These are phyloP conservation scores for Tricholoma sp. DNA, from an alignment of 768 basidiomycete species.

Conservation along the genomic window DNA sequence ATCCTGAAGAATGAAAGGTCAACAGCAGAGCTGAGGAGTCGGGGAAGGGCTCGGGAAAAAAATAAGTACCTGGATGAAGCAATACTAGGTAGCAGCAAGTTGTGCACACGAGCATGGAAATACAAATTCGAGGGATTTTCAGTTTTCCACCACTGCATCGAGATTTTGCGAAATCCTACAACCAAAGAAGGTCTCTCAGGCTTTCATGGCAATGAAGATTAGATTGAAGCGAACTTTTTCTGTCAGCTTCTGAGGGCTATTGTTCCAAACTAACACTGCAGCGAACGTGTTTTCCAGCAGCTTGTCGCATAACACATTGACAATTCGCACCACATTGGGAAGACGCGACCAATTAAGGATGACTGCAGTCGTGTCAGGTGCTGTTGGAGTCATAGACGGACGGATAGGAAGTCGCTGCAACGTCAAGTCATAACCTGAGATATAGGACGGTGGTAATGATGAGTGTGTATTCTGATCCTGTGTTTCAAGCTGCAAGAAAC, in stretches of 20 bases:
- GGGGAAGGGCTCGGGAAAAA: too few species aligned
- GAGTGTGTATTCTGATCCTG: background rate
- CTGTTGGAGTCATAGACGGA: background rate
- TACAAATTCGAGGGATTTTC: slow-evolving; percentile 48
- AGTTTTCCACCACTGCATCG: slow-evolving; percentile 41
- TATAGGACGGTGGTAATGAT: background rate
- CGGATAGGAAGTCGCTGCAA: background rate
- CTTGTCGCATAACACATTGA: slow-evolving; percentile 43
- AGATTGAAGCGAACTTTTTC: slow-evolving; percentile 32
- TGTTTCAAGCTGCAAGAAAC: background rate
- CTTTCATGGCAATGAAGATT: background rate
- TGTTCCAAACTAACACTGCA: slow-evolving; percentile 59
- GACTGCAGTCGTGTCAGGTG: slow-evolving; percentile 46
- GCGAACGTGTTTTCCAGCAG: slow-evolving; percentile 41
- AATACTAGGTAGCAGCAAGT: slow-evolving; percentile 45
- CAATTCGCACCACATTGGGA: slow-evolving; percentile 53
- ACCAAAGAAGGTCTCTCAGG: too few species aligned
- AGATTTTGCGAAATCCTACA: slow-evolving; percentile 37
- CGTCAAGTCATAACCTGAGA: background rate
- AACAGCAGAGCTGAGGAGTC: background rate
- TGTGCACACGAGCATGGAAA: slow-evolving; percentile 59
- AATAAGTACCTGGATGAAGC: slow-evolving; percentile 55
- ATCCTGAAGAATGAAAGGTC: slow-evolving; percentile 36
- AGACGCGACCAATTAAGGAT: slow-evolving; percentile 67
- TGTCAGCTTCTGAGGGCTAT: slow-evolving; percentile 40